Percentiles rank a stretch among this genome's conserved stretches.
These are phyloP conservation scores for Ceratocystis eucalypticola DNA, from an alignment of 2,329 filamentous ascomycete species.

Conservation along the genomic window DNA sequence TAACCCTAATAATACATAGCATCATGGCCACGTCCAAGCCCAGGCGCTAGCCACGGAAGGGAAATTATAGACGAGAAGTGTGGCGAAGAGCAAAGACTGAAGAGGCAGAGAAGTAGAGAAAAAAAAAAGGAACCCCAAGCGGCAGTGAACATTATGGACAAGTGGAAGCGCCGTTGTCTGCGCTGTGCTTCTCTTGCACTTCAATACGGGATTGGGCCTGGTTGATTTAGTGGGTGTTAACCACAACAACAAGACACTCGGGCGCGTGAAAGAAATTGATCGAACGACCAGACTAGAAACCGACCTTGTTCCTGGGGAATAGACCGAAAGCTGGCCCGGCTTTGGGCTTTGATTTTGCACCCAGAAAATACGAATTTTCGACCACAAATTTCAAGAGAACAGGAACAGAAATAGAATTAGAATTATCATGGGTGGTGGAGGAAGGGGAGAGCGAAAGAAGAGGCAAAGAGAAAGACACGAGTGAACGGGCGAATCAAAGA, in stretches of 20 bases:
- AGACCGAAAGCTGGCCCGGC: background rate
- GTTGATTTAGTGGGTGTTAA: background rate
- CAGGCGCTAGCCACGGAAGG: background rate
- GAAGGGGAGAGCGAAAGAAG: background rate
- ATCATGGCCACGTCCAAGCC: background rate
- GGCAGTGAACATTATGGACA: background rate
- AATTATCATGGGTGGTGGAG: too few relatives aligned
- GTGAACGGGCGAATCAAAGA: too few relatives aligned
- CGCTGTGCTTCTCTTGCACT: background rate
- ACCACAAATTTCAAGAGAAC: background rate
- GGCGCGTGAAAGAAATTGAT: constrained; percentile 2
- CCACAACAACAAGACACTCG: background rate
- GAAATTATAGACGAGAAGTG: background rate
- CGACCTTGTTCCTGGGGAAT: background rate
- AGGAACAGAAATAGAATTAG: background rate
- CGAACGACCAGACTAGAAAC: background rate
- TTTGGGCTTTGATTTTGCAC: background rate
- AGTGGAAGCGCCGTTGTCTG: background rate
- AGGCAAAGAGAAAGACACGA: background rate
- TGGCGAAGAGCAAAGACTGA: background rate
- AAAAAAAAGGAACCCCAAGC: background rate
- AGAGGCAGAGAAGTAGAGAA: too few relatives aligned
- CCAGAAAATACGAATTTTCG: background rate
- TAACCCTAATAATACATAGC: background rate
- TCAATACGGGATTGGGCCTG: background rate